Evolutionary conservation across 306 rosid genomes (phyloP).

Genomic region (Rubus parviflorus): DNA sequence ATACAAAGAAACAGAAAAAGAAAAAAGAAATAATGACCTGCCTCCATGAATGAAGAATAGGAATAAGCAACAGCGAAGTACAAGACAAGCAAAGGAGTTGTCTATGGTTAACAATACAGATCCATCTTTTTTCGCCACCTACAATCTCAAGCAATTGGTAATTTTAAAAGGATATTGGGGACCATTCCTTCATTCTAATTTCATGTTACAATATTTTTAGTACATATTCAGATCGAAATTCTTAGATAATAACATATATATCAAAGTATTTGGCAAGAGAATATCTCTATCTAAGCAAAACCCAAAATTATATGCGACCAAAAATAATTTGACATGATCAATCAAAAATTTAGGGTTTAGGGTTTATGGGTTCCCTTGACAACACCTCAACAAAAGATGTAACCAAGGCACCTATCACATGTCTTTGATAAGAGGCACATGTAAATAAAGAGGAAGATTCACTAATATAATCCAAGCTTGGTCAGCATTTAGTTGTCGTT

Average conservation of each 20-base stretch:
- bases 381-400: neutral
- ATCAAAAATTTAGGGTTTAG: neutral
- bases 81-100: constrained; percentile 2
- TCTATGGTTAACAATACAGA: neutral
- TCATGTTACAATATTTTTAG: neutral
- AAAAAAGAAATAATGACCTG: neutral
- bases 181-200: neutral
- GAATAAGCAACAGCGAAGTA: neutral
- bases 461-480: neutral
- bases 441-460: constrained; percentile 4
- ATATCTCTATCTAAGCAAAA: neutral
- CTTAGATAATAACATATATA: neutral
- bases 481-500: neutral
- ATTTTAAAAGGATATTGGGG: neutral
- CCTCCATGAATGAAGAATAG: neutral
- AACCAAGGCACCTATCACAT: neutral
- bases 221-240: neutral
- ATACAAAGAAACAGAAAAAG: neutral
- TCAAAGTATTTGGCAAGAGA: neutral
- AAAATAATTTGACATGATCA: neutral
- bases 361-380: neutral
- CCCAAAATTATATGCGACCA: neutral
- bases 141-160: neutral
- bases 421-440: neutral
- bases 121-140: neutral